Evolutionary conservation across 31 red algal genomes (phyloP).

Genomic region (Porphyra umbilicalis): DNA sequence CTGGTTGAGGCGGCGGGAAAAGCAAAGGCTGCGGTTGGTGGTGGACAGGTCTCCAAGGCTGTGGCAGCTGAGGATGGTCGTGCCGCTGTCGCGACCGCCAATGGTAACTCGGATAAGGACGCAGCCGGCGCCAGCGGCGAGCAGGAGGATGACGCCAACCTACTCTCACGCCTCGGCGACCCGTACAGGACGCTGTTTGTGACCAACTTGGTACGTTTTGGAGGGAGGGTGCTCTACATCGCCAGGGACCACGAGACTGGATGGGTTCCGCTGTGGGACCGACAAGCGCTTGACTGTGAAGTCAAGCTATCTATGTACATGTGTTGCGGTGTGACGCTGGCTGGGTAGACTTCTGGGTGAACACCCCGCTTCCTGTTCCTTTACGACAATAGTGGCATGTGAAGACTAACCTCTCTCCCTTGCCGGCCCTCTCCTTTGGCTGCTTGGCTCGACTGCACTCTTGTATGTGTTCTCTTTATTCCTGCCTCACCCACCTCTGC

Average conservation of each 20-base stretch:
- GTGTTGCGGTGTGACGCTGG: no score
- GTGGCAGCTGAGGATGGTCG: not conserved
- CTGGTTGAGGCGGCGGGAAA: not conserved
- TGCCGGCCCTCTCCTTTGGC: not conserved
- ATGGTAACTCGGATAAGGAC: not conserved
- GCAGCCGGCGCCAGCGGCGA: not conserved
- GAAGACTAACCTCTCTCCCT: not conserved
- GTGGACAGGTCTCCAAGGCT: no score
- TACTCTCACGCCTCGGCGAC: not conserved
- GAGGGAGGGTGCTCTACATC: no score
- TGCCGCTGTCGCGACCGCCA: not conserved
- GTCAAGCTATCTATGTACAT: no score
- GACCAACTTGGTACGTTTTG: constrained; percentile 25
- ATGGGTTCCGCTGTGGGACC: no score
- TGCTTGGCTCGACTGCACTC: not conserved
- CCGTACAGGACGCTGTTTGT: constrained; percentile 62
- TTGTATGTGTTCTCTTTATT: no score
- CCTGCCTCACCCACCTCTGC: not conserved
- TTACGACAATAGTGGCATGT: no score
- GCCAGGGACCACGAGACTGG: no score
- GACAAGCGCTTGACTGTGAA: no score
- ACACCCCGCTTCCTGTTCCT: no score
- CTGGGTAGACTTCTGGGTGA: no score
- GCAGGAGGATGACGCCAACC: not conserved
- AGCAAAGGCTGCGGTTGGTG: not conserved